Evolutionary conservation across 495 filamentous ascomycete genomes (phyloP).

Genomic region (Trichoderma erinaceum): DNA sequence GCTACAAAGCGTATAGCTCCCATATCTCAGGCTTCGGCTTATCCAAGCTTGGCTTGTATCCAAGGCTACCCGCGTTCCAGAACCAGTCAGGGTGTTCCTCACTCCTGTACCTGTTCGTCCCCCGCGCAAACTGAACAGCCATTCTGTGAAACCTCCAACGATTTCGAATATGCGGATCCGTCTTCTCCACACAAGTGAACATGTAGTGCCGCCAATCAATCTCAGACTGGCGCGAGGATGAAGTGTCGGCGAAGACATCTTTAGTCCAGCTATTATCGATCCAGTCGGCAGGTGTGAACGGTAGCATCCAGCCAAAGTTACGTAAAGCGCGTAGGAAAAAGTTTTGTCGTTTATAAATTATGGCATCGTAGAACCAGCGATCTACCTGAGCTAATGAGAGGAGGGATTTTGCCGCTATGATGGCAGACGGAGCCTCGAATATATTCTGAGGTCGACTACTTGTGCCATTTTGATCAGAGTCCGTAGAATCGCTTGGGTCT

Average conservation of each 20-base stretch:
- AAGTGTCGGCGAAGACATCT: background rate
- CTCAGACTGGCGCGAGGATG: background rate
- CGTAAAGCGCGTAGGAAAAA: background rate
- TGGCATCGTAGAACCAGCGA: slow-evolving; percentile 7
- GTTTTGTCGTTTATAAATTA: background rate
- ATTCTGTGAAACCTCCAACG: slow-evolving; percentile 1
- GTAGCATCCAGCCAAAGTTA: slow-evolving; percentile 1
- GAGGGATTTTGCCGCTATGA: background rate
- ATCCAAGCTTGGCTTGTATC: background rate
- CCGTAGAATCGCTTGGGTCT: background rate
- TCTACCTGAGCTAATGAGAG: background rate
- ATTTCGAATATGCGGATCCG: background rate
- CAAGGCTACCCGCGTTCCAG: background rate
- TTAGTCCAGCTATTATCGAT: background rate
- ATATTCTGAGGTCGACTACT: background rate
- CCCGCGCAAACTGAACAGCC: background rate
- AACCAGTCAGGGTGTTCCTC: background rate
- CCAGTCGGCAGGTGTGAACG: background rate
- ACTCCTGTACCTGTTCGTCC: slow-evolving; percentile 1
- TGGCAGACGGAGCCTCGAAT: background rate
- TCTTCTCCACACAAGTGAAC: background rate
- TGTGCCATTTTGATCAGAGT: background rate
- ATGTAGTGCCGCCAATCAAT: slow-evolving; percentile 7
- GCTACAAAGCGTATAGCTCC: background rate
- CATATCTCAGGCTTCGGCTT: background rate